phyloP scores from a whole-genome alignment of 73 alveolate genomes.

The Tetrahymena thermophila region DNA sequence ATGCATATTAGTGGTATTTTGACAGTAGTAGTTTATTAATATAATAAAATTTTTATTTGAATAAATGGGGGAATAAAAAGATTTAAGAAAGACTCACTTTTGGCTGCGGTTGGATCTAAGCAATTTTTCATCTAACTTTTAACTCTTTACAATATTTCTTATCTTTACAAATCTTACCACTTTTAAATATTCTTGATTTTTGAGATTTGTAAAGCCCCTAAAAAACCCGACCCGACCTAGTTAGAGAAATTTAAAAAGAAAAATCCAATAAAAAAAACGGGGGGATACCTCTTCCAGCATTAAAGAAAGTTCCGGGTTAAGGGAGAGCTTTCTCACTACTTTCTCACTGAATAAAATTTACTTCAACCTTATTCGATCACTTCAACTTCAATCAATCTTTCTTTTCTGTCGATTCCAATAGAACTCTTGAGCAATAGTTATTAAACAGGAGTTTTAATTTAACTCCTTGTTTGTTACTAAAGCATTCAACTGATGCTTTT shows the following conservation, averaged over 20 bases:
- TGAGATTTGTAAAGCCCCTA: neutral
- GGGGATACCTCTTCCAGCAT: neutral
- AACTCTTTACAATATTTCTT: neutral
- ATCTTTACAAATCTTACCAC: conserved; percentile 1
- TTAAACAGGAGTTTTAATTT: neutral
- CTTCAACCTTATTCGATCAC: neutral
- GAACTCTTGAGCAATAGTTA: neutral
- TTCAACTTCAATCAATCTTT: neutral
- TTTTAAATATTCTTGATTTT: neutral
- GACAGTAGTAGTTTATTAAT: neutral
- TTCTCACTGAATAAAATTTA: neutral
- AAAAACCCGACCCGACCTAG: neutral
- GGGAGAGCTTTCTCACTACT: conserved; percentile 1
- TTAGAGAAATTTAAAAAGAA: neutral
- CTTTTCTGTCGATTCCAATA: neutral
- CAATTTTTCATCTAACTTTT: neutral
- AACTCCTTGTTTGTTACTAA: neutral
- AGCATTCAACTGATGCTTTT: neutral
- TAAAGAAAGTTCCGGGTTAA: neutral
- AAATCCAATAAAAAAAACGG: neutral
- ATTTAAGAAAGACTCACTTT: neutral
- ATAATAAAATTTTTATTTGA: neutral
- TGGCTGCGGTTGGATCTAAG: neutral
- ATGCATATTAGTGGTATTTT: neutral
- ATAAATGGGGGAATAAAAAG: neutral